Evolutionary conservation across 2,329 filamentous ascomycete species (phyloP).

Genomic region (Botrytis deweyae): DNA sequence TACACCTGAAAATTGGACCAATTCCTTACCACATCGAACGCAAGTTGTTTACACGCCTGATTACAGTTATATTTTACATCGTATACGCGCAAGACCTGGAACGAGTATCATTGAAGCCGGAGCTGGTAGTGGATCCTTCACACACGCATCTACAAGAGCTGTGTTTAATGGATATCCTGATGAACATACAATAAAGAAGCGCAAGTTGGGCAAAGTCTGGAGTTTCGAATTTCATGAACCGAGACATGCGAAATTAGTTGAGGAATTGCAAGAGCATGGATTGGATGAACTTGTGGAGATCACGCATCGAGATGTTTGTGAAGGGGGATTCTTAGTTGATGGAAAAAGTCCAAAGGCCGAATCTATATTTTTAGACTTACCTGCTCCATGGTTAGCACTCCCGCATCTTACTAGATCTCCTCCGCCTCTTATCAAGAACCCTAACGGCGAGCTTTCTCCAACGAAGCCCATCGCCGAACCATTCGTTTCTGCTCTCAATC

Average conservation of each 20-base stretch:
- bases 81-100: slow-evolving; percentile 71
- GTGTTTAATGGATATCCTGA: slow-evolving; percentile 70
- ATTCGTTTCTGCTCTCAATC: slow-evolving; percentile 66
- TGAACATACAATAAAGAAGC: slow-evolving; percentile 40
- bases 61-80: slow-evolving; percentile 80
- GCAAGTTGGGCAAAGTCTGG: slow-evolving; percentile 66
- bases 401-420: slow-evolving; percentile 67
- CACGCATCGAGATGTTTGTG: slow-evolving; percentile 78
- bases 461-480: slow-evolving; percentile 27
- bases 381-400: slow-evolving; percentile 77
- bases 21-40: slow-evolving; percentile 75
- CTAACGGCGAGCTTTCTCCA: slow-evolving; percentile 23
- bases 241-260: slow-evolving; percentile 65
- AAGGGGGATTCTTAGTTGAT: slow-evolving; percentile 66
- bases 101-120: slow-evolving; percentile 76
- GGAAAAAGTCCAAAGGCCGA: slow-evolving; percentile 59
- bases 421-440: slow-evolving; percentile 14
- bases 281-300: slow-evolving; percentile 66
- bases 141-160: slow-evolving; percentile 72
- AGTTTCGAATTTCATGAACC: slow-evolving; percentile 81
- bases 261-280: slow-evolving; percentile 68
- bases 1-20: slow-evolving; percentile 80
- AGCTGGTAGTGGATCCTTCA: slow-evolving; percentile 80
- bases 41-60: slow-evolving; percentile 87
- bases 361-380: slow-evolving; percentile 76